Evolutionary conservation across 1,139 yeast species (phyloP).

Genomic region (Casaregolazyma suthepensis): DNA sequence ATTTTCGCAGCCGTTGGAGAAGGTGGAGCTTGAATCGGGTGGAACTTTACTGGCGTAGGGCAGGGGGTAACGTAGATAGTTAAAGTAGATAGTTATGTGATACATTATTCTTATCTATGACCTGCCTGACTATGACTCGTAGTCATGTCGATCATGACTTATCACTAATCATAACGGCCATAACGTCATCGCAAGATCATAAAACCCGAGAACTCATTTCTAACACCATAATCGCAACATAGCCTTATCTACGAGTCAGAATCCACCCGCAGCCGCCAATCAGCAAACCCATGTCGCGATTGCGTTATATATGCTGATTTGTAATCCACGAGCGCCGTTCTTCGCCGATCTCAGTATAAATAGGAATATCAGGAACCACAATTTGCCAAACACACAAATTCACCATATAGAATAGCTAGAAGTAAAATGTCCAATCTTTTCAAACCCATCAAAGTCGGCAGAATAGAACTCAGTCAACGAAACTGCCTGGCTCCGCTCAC

Average conservation of each 20-base stretch:
- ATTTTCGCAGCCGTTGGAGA: background rate
- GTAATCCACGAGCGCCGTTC: background rate
- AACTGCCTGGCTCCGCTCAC: slow-evolving; percentile 52
- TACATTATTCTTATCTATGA: too few relatives aligned
- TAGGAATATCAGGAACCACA: background rate
- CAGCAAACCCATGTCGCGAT: background rate
- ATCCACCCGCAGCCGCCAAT: background rate
- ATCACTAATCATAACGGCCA: background rate
- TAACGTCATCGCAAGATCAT: background rate
- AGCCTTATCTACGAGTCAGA: background rate
- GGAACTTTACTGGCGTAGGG: background rate
- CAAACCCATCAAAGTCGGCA: slow-evolving; percentile 27
- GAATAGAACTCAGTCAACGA: slow-evolving; percentile 33
- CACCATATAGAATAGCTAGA: too few relatives aligned
- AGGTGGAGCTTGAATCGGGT: background rate
- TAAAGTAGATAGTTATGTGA: too few relatives aligned
- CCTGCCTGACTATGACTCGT: background rate
- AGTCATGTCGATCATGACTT: background rate
- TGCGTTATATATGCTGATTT: background rate
- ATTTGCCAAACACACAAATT: too few relatives aligned
- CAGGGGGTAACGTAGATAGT: background rate
- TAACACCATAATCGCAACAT: background rate
- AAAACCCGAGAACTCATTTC: background rate
- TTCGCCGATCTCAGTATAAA: background rate
- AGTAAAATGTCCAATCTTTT: slow-evolving; percentile 24